Base-by-base conservation (phyloP, 805 yeast genomes). In the Ogataea paradorogensis region DNA sequence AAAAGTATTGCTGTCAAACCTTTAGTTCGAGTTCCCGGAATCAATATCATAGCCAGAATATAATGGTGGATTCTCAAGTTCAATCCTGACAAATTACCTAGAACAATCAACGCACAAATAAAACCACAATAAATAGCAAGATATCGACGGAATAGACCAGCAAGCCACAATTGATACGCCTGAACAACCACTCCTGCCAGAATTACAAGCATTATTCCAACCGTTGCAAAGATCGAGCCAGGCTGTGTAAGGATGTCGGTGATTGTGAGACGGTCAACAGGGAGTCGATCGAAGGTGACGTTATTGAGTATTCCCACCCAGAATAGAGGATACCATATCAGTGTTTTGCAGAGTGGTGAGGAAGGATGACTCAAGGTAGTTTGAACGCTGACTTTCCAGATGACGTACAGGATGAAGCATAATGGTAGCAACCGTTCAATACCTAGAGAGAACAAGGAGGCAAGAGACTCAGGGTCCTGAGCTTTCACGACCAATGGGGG, bases 251-350 rank as follows among this genome's bases (percentile, higher is more conserved):
- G 76, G 21, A 91, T 65, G 57, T 91, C 98, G 9, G 67, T 63
- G 2, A 78, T 52, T 0, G 91, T 85, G 30, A 91, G 67, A 40
- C 99, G 69, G 57, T 91, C 98, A 9, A 90, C 81, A 0, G 97
- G 96, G 9, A 91, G 63, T 45, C 90, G 67, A 56, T 89, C 98
- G 63, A 91, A 88, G 0, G 95, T 87, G 52, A 86, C 73, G 61
- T 88, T 90, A 59, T 90, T 89, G 53, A 89, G 70, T 24, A 85
- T 71, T 1, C 96, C 96, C 3, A 85, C 52, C 95, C 95, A 87
- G 55, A 84, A 84, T 2, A 82, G 67, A 0, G 90, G 84, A 47
- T 84, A 84, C 93, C 95, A 90, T 21, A 77, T 58, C 0, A 78
- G 27, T 1, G 73, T 51, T 31, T 78, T 61, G 39, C 63, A 62